Evolutionary conservation across 108 stramenopile species (phyloP).

Genomic region (Pseudonitzschia pungens): DNA sequence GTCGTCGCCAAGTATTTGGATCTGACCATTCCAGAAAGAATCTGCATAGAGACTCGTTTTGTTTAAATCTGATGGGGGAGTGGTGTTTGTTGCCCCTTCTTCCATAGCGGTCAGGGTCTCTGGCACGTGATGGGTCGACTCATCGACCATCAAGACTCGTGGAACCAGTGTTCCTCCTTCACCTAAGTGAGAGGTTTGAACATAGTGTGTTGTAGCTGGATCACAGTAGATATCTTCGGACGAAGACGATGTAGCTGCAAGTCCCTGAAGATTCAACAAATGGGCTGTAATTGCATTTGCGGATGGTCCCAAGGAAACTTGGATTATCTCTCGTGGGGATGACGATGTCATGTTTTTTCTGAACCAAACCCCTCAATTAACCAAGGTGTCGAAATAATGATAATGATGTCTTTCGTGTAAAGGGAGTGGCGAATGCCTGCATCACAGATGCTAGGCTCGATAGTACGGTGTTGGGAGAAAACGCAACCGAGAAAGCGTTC

Average conservation of each 20-base stretch:
- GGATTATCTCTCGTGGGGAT: constrained; percentile 52
- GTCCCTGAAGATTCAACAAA: constrained; percentile 69
- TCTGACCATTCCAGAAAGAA: constrained; percentile 14
- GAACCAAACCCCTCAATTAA: background rate
- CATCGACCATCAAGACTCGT: constrained; percentile 68
- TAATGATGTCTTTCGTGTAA: background rate
- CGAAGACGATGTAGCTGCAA: constrained; percentile 52
- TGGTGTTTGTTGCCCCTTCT: background rate
- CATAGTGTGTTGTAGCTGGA: constrained; percentile 52
- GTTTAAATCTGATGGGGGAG: background rate
- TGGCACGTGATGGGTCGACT: constrained; percentile 19
- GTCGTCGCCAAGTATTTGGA: constrained; percentile 9
- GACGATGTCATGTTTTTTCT: background rate
- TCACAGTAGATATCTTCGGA: constrained; percentile 47
- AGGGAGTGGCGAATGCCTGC: background rate
- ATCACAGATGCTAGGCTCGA: too few species aligned
- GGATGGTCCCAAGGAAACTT: constrained; percentile 61
- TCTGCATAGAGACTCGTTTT: background rate
- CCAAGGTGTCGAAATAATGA: too few species aligned
- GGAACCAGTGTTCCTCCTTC: constrained; percentile 44
- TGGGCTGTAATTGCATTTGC: constrained; percentile 71
- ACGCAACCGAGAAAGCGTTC: too few species aligned
- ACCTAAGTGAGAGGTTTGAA: constrained; percentile 16
- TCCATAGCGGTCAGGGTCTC: background rate
- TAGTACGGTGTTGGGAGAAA: too few species aligned